Conservation (phyloP, 257 asterid species). For the Ilex aquifolium region DNA sequence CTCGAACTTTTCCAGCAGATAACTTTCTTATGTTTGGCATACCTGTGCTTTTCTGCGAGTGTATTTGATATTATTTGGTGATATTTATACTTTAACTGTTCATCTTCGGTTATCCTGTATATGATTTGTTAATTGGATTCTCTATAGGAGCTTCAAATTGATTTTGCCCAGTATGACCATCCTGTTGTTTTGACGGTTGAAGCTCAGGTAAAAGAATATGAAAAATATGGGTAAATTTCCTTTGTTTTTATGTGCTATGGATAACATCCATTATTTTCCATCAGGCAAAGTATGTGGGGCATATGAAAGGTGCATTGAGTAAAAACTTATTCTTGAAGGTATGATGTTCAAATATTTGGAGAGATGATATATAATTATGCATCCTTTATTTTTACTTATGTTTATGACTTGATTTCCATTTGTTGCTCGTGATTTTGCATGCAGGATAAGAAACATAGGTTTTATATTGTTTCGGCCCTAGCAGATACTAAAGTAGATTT, state of each 20-base stretch:
- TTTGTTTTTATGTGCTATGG: background rate
- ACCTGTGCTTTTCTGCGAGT: too few species aligned
- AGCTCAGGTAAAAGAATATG: constrained; percentile 56
- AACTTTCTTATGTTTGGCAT: too few species aligned
- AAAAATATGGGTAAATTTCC: background rate
- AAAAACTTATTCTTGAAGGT: constrained; percentile 93
- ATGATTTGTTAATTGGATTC: constrained; percentile 6
- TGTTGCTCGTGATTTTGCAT: background rate
- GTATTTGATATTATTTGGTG: too few species aligned
- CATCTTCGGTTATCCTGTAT: background rate
- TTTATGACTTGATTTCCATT: background rate
- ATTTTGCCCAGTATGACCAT: constrained; percentile 60
- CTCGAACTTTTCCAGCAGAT: too few species aligned
- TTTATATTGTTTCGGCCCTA: constrained; percentile 80
- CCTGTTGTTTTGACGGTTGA: constrained; percentile 87
- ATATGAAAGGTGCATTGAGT: constrained; percentile 66
- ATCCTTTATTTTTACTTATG: background rate
- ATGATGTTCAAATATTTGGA: background rate
- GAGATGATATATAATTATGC: too few species aligned
- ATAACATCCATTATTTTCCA: constrained; percentile 7
- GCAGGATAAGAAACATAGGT: constrained; percentile 91
- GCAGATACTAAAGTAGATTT: constrained; percentile 78
- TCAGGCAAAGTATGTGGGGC: constrained; percentile 76
- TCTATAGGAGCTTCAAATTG: constrained; percentile 63
- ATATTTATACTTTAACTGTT: too few species aligned